Evolutionary conservation across 805 yeast genomes (phyloP).

Genomic region (Metschnikowia continentalis): DNA sequence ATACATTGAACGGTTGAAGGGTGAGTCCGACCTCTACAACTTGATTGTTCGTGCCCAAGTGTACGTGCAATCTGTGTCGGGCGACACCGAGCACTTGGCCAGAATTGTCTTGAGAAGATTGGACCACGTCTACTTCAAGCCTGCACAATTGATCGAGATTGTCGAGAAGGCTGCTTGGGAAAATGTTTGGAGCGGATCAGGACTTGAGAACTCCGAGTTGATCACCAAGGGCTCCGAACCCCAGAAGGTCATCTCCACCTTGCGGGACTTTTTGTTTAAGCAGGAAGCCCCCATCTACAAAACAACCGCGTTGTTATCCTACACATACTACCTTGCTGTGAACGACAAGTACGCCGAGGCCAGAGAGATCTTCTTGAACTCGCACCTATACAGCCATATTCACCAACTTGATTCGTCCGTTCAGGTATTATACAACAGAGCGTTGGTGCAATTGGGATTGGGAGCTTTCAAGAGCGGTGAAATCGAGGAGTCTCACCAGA

Average conservation of each 20-base stretch:
- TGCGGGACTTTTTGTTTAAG: conserved; percentile 61
- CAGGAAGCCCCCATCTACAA: conserved; percentile 67
- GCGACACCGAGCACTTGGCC: conserved; percentile 54
- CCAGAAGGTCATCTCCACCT: conserved; percentile 52
- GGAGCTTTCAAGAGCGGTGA: conserved; percentile 91
- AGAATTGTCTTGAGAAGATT: conserved; percentile 79
- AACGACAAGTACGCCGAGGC: conserved; percentile 81
- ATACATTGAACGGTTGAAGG: conserved; percentile 84
- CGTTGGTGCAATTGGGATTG: conserved; percentile 91
- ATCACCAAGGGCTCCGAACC: conserved; percentile 35
- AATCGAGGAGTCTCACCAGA: conserved; percentile 80
- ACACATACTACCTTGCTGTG: conserved; percentile 87
- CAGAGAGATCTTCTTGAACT: conserved; percentile 79
- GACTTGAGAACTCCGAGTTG: conserved; percentile 21
- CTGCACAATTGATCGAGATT: conserved; percentile 62
- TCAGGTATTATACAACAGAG: conserved; percentile 92
- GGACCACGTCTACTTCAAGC: conserved; percentile 92
- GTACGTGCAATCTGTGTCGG: conserved; percentile 67
- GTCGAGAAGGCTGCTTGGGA: conserved; percentile 79
- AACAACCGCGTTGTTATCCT: conserved; percentile 78
- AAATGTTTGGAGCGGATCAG: conserved; percentile 29
- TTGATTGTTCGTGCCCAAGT: conserved; percentile 80
- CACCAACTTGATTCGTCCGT: conserved; percentile 79
- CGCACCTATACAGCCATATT: conserved; percentile 79
- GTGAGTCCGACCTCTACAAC: conserved; percentile 73